Percentiles rank a stretch among this genome's conserved stretches.
phyloP scores from a whole-genome alignment of 2,329 filamentous ascomycete species.

The Aspergillus hortae region DNA sequence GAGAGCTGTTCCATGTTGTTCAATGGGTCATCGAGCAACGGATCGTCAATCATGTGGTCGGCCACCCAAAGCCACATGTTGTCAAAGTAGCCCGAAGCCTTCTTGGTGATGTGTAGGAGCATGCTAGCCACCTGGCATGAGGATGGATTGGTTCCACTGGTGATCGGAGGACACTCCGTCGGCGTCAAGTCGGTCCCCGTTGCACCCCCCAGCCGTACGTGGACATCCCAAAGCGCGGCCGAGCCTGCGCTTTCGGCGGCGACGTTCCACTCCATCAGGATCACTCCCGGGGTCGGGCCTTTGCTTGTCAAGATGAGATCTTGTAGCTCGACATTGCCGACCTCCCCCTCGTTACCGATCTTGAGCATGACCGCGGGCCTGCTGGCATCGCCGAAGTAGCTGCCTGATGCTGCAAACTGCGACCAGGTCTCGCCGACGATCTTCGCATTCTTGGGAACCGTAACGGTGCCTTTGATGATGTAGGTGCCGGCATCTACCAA shows the following conservation, averaged over 20 bases:
- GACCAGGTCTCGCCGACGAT: too few species aligned
- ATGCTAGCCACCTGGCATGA: conserved; percentile 39
- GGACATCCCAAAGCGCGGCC: conserved; percentile 28
- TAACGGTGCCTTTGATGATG: too few species aligned
- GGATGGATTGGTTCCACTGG: conserved; percentile 7
- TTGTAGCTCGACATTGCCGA: conserved; percentile 34
- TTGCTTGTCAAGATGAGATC: conserved; percentile 33
- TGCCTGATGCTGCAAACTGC: too few species aligned
- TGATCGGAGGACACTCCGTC: conserved; percentile 26
- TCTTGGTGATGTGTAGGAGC: conserved; percentile 61
- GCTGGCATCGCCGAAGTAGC: too few species aligned
- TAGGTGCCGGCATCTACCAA: too few species aligned
- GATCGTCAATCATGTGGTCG: conserved; percentile 18
- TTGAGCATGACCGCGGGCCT: not conserved
- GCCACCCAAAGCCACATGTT: conserved; percentile 34
- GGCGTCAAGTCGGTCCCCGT: conserved; percentile 30
- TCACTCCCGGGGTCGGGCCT: conserved; percentile 34
- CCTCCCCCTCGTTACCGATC: conserved; percentile 25
- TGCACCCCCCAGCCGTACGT: conserved; percentile 39
- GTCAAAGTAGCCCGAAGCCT: conserved; percentile 39
- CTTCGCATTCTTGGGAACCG: too few species aligned
- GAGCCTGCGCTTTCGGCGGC: conserved; percentile 25
- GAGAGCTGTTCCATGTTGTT: conserved; percentile 58
- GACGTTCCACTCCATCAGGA: conserved; percentile 38
- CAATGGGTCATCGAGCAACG: conserved; percentile 22